These are phyloP conservation scores for Neodidymelliopsis sp. DNA, from an alignment of 2,329 filamentous ascomycete species.

Conservation along the genomic window DNA sequence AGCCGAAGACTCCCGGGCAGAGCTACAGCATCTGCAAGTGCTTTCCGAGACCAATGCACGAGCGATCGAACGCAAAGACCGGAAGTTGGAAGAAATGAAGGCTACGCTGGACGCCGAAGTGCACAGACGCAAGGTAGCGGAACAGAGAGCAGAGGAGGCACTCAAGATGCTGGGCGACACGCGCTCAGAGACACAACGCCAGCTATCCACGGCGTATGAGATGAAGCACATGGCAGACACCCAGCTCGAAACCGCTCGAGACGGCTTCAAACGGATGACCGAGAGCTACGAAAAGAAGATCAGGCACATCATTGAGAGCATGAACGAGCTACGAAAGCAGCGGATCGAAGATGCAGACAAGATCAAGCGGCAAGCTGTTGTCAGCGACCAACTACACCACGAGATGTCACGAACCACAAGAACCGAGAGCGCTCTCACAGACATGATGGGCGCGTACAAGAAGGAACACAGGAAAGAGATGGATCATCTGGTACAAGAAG, in stretches of 20 bases:
- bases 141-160: constrained; percentile 66
- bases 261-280: constrained; percentile 74
- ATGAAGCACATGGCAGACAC: constrained; percentile 61
- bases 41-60: constrained; percentile 76
- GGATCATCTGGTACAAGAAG: constrained; percentile 65
- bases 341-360: constrained; percentile 43
- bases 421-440: constrained; percentile 68
- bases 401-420: constrained; percentile 68
- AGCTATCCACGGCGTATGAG: constrained; percentile 66
- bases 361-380: constrained; percentile 65
- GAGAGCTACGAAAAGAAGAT: constrained; percentile 51
- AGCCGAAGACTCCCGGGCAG: constrained; percentile 71
- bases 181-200: constrained; percentile 64
- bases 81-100: constrained; percentile 75
- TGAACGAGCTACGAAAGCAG: constrained; percentile 41
- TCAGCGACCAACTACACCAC: constrained; percentile 76
- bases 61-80: constrained; percentile 74
- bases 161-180: constrained; percentile 70
- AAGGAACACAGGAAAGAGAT: constrained; percentile 68
- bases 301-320: constrained; percentile 62
- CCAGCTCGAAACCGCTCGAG: constrained; percentile 72
- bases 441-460: constrained; percentile 71
- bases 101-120: constrained; percentile 70
- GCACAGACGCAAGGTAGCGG: constrained; percentile 66
- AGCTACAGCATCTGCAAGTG: constrained; percentile 74